Evolutionary conservation across 1,284 basidiomycete species (phyloP).

Genomic region (Ustilago cynodontis): DNA sequence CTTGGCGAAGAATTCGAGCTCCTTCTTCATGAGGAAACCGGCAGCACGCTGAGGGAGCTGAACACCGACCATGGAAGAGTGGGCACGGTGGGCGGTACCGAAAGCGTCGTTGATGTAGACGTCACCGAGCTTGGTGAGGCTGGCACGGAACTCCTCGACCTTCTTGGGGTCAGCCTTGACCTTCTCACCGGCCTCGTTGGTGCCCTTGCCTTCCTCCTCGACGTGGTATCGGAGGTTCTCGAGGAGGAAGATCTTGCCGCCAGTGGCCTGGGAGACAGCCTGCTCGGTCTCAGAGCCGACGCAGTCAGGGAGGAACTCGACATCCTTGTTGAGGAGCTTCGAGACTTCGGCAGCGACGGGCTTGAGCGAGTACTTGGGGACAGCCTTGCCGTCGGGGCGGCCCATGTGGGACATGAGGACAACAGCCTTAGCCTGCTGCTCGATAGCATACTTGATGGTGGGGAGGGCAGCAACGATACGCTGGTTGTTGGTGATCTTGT

Average conservation of each 20-base stretch:
- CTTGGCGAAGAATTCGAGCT: conserved; percentile 98
- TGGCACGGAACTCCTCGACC: conserved; percentile 86
- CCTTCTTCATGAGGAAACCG: conserved; percentile 98
- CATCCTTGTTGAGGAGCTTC: conserved; percentile 65
- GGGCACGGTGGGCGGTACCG: conserved; percentile 96
- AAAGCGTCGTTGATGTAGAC: conserved; percentile 99
- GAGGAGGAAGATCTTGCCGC: conserved; percentile 88
- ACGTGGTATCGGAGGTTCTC: conserved; percentile 99
- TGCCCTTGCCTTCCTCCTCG: conserved; percentile 94
- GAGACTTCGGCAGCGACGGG: conserved; percentile 77
- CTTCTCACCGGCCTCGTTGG: conserved; percentile 92
- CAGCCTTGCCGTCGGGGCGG: conserved; percentile 91
- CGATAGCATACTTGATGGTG: conserved; percentile 93
- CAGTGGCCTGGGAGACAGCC: conserved; percentile 78
- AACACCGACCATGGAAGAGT: conserved; percentile 98
- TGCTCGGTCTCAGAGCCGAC: conserved; percentile 86
- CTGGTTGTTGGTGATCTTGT: conserved; percentile 93
- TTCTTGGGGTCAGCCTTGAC: conserved; percentile 87
- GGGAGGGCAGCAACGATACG: conserved; percentile 96
- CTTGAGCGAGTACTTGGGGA: conserved; percentile 90
- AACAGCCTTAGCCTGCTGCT: conserved; percentile 85
- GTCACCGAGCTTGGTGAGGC: conserved; percentile 91
- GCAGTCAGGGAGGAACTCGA: conserved; percentile 87
- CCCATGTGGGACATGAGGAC: conserved; percentile 98
- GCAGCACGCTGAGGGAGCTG: conserved; percentile 92